These are phyloP conservation scores for Phytophthora brassicae DNA, from an alignment of 352 stramenopile genomes.

Conservation along the genomic window DNA sequence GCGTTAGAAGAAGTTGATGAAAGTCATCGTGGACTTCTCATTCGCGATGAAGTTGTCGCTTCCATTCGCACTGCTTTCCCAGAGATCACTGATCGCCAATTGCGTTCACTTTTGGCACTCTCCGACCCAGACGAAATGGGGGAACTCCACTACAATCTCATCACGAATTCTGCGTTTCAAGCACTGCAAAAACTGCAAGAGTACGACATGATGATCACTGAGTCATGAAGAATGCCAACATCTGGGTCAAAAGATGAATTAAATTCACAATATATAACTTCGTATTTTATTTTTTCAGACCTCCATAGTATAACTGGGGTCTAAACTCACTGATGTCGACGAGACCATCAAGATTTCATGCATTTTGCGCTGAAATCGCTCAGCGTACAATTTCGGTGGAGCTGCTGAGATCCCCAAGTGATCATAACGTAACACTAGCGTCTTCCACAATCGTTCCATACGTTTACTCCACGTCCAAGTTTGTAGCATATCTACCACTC, in stretches of 20 bases:
- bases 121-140: slow-evolving; percentile 66
- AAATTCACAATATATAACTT: too few relatives aligned
- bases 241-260: too few relatives aligned
- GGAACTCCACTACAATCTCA: slow-evolving; percentile 71
- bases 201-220: slow-evolving; percentile 80
- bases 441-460: slow-evolving; percentile 86
- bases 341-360: slow-evolving; percentile 84
- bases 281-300: too few relatives aligned
- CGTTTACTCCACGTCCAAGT: slow-evolving; percentile 87
- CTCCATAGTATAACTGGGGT: slow-evolving; percentile 19
- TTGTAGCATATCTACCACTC: slow-evolving; percentile 91
- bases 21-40: slow-evolving; percentile 51
- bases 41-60: slow-evolving; percentile 53
- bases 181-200: slow-evolving; percentile 80
- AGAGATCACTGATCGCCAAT: slow-evolving; percentile 60
- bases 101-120: slow-evolving; percentile 66
- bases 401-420: slow-evolving; percentile 77
- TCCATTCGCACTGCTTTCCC: slow-evolving; percentile 66
- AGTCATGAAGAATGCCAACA: slow-evolving; percentile 45
- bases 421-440: slow-evolving; percentile 68
- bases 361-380: slow-evolving; percentile 86
- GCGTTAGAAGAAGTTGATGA: slow-evolving; percentile 73
- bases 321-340: slow-evolving; percentile 51
- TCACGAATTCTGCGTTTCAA: slow-evolving; percentile 72
- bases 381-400: slow-evolving; percentile 68